Conservation (phyloP, 352 stramenopile genomes). For the Bremia lactucae region DNA sequence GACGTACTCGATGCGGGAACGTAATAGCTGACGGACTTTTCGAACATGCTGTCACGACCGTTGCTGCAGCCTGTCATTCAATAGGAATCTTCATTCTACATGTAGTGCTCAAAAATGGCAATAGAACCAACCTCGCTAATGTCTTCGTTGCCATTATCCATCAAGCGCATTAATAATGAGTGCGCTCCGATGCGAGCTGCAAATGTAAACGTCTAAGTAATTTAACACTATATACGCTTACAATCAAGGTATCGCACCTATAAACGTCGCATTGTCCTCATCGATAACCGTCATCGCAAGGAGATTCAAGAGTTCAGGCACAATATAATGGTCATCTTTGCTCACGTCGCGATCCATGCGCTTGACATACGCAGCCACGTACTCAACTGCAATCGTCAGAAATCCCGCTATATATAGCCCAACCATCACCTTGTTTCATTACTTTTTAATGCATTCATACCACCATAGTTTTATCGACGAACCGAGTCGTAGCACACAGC, state of each 20-base stretch:
- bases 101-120: background rate
- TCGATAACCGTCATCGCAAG: conserved; percentile 51
- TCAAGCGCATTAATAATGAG: conserved; percentile 52
- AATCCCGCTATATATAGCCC: conserved; percentile 46
- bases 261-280: conserved; percentile 75
- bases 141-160: conserved; percentile 65
- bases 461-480: background rate
- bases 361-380: conserved; percentile 40
- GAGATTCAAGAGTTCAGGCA: conserved; percentile 26
- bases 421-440: conserved; percentile 1
- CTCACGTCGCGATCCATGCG: conserved; percentile 7
- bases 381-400: conserved; percentile 34
- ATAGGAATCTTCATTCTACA: background rate
- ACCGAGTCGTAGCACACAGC: conserved; percentile 72
- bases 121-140: conserved; percentile 49
- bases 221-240: background rate
- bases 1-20: conserved; percentile 52
- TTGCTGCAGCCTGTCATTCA: conserved; percentile 36
- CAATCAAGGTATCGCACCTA: conserved; percentile 24
- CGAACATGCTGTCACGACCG: conserved; percentile 57
- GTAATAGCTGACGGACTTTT: conserved; percentile 51
- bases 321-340: conserved; percentile 23
- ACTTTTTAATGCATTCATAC: background rate
- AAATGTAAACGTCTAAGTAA: conserved; percentile 1
- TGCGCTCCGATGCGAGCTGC: conserved; percentile 58